Conservation (phyloP, 805 yeast genomes). For the Ogataea minuta region DNA sequence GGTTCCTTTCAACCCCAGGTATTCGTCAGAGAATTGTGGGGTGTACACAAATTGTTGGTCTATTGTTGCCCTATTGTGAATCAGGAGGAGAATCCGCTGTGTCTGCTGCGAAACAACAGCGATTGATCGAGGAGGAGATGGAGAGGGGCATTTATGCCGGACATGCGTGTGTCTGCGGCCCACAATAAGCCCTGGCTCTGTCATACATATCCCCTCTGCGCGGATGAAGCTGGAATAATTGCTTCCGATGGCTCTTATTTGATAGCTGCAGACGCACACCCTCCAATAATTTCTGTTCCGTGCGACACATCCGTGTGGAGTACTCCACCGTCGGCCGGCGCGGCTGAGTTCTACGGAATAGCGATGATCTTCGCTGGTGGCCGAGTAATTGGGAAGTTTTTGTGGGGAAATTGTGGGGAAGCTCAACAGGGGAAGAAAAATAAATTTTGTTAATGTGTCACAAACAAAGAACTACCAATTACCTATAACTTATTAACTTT, state of each 20-base stretch:
- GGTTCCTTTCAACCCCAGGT: constrained; percentile 5
- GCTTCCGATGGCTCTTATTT: constrained; percentile 14
- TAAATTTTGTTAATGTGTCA: neutral
- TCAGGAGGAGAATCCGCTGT: constrained; percentile 7
- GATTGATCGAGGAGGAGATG: constrained; percentile 18
- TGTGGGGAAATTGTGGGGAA: constrained; percentile 8
- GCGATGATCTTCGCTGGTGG: constrained; percentile 1
- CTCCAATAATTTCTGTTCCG: constrained; percentile 12
- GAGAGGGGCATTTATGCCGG: constrained; percentile 11
- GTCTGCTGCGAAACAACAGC: neutral
- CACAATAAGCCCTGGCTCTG: neutral
- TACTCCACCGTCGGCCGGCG: neutral
- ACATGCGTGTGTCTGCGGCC: neutral
- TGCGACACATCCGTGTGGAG: constrained; percentile 11
- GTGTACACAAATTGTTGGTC: constrained; percentile 5
- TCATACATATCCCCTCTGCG: constrained; percentile 12
- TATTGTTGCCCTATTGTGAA: constrained; percentile 12
- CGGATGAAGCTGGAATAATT: neutral
- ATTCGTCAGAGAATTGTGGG: constrained; percentile 6
- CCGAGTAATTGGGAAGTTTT: too few species aligned
- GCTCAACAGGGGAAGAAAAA: neutral
- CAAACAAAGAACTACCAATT: constrained; percentile 16
- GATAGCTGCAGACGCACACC: constrained; percentile 2
- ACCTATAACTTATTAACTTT: constrained; percentile 21
- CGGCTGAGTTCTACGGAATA: constrained; percentile 7